phyloP scores from a whole-genome alignment of 805 yeast genomes.

The Lipomyces starkeyi region DNA sequence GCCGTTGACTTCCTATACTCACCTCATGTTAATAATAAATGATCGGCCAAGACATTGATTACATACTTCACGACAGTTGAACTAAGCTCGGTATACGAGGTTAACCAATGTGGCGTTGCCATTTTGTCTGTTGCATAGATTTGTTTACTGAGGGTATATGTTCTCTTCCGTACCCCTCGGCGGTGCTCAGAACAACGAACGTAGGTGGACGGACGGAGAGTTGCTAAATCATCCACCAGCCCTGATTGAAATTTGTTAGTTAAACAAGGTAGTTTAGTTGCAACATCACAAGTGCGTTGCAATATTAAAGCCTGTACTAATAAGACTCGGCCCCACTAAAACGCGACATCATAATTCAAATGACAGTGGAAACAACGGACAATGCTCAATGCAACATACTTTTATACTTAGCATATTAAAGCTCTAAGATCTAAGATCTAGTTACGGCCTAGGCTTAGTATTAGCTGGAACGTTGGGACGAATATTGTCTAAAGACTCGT shows the following conservation, averaged over 20 bases:
- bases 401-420: not conserved
- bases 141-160: not conserved
- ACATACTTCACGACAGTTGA: constrained; percentile 23
- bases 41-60: not conserved
- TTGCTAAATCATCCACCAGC: not conserved
- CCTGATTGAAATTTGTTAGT: not conserved
- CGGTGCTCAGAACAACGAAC: too few relatives aligned
- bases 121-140: not conserved
- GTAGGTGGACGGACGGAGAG: not conserved
- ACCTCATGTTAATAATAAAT: not conserved
- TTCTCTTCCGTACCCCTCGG: too few relatives aligned
- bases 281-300: not conserved
- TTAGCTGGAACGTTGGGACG: not conserved
- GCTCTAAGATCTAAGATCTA: not conserved
- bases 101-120: constrained; percentile 23
- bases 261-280: too few relatives aligned
- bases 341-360: too few relatives aligned
- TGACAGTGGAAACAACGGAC: not conserved
- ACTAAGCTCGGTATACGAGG: constrained; percentile 15
- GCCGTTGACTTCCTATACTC: constrained; percentile 11
- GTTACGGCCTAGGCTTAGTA: not conserved
- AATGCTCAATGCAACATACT: not conserved
- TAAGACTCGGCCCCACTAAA: too few relatives aligned
- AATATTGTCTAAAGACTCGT: not conserved
- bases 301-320: not conserved